phyloP scores from a whole-genome alignment of 352 stramenopile species.

The Thraustotheca clavata region DNA sequence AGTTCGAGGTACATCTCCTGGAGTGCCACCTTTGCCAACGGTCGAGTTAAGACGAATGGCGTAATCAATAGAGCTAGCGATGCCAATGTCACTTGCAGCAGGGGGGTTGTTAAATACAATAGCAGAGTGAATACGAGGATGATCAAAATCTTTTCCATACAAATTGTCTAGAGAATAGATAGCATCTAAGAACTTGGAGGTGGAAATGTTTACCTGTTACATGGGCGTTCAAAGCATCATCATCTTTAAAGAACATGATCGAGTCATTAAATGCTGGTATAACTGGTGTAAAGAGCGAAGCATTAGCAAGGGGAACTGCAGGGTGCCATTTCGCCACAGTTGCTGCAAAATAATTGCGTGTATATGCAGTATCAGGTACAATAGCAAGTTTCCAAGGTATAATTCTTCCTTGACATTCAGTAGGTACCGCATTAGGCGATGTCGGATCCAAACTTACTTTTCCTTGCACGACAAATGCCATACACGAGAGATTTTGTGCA shows the following conservation, averaged over 20 bases:
- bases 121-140: slow-evolving; percentile 45
- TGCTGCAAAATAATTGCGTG: slow-evolving; percentile 53
- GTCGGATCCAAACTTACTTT: slow-evolving; percentile 31
- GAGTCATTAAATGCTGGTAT: slow-evolving; percentile 50
- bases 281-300: slow-evolving; percentile 22
- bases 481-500: slow-evolving; percentile 23
- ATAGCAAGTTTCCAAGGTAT: slow-evolving; percentile 47
- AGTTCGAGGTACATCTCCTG: slow-evolving; percentile 34
- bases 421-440: slow-evolving; percentile 31
- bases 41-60: slow-evolving; percentile 60
- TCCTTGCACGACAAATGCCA: slow-evolving; percentile 30
- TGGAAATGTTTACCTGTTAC: background rate
- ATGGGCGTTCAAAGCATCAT: slow-evolving; percentile 30
- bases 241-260: slow-evolving; percentile 47
- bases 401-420: slow-evolving; percentile 27
- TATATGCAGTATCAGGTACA: slow-evolving; percentile 44
- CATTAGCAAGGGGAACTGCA: slow-evolving; percentile 25
- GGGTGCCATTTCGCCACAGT: slow-evolving; percentile 48
- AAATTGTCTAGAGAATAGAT: slow-evolving; percentile 30
- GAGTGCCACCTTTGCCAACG: slow-evolving; percentile 8
- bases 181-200: background rate
- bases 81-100: slow-evolving; percentile 32
- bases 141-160: slow-evolving; percentile 40
- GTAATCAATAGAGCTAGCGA: slow-evolving; percentile 44
- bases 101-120: slow-evolving; percentile 53